A percentile compares a stretch with the other conserved stretches of the same genome.
phyloP scores from a whole-genome alignment of 2,329 filamentous ascomycete species.

The Botrytis aclada region DNA sequence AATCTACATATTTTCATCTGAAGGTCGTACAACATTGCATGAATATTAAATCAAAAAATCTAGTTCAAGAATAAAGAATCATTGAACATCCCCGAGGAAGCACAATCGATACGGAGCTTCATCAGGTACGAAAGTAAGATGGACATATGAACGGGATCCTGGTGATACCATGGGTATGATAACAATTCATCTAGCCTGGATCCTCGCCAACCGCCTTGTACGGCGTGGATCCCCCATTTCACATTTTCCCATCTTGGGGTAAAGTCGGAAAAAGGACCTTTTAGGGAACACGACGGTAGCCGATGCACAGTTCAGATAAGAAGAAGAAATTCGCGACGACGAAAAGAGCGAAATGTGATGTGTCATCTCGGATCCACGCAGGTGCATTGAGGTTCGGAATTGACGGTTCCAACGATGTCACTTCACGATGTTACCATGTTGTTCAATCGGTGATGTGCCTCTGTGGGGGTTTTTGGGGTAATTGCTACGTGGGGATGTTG shows the following conservation, averaged over 20 bases:
- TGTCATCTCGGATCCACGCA: constrained; percentile 9
- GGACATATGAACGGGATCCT: background rate
- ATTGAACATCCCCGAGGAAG: background rate
- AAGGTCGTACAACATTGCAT: background rate
- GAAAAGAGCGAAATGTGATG: constrained; percentile 2
- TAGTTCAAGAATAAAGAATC: background rate
- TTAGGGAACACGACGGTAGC: constrained; percentile 8
- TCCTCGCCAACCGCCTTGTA: background rate
- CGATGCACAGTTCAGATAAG: constrained; percentile 4
- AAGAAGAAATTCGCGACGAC: background rate
- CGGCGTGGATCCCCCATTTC: background rate
- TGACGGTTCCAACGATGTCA: constrained; percentile 3
- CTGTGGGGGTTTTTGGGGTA: constrained; percentile 1
- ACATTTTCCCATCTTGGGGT: background rate
- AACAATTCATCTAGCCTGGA: background rate
- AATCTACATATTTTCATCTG: background rate
- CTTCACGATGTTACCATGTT: constrained; percentile 1
- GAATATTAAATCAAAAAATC: background rate
- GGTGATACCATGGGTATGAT: background rate
- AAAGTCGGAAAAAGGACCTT: constrained; percentile 12
- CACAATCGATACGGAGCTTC: background rate
- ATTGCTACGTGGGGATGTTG: background rate
- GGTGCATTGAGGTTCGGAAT: constrained; percentile 7
- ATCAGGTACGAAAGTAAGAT: constrained; percentile 6
- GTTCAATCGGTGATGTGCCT: background rate